Evolutionary conservation across 164 flowering plant species (phyloP), one percentile per base, ranked within the genome.

Genomic region (Annona squamosa): DNA sequence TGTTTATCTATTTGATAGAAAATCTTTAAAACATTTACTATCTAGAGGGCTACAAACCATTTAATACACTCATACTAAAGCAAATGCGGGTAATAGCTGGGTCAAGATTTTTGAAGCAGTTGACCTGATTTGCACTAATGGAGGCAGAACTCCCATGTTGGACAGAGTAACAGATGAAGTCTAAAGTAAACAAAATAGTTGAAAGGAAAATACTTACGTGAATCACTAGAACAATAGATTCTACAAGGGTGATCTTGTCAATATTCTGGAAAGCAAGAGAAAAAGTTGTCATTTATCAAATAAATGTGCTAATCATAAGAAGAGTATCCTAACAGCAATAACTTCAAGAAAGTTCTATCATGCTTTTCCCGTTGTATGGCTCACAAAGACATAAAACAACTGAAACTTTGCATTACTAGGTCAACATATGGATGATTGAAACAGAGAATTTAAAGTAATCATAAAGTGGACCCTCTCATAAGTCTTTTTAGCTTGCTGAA

Each of bases 151-250:
- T 52, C 59, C 13, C 59, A 52, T 52, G 59, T 52, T 52, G 13
- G 59, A 52, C 59, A 2, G 59, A 16, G 59, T 9, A 52, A 16
- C 13, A 52, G 13, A 52, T 52, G 13, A 52, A 52, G 9, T 52
- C 10, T 52, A 52, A 10, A 52, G 59, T 5, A 52, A 52, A 52
- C 59, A 52, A 52, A 5, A 10, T 1, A 66, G 59, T 16, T 52
- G 48, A 57, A 59, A 26, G 46, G 57, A 65, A 61, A 56, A 26
- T 43, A 85, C 98, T 87, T 82, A 92, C 99, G 83, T 92, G 98
- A 77, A 94, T 91, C 17, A 94, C 89, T 63, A 92, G 81, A 69
- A 94, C 96, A 46, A 92, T 98, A 76, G 98, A 91, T 71, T 80
- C 86, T 79, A 95, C 91, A 80, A 81, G 45, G 48, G 87, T 82